phyloP scores from a whole-genome alignment of 2,329 filamentous ascomycete genomes.

The Aspergillus proliferans region DNA sequence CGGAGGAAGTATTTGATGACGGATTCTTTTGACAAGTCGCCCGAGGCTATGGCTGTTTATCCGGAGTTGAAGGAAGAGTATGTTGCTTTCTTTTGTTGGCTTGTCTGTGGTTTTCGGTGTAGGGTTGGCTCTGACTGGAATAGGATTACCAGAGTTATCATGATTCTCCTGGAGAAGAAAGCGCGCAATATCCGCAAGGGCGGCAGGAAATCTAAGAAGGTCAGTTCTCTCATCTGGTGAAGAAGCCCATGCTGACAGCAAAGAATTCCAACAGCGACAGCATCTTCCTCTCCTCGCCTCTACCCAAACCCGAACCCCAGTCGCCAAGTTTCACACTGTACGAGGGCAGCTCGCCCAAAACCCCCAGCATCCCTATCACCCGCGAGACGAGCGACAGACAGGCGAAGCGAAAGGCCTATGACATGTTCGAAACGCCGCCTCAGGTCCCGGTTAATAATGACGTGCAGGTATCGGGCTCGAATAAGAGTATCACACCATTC shows the following conservation, averaged over 20 bases:
- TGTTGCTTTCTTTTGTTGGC: conserved; percentile 1
- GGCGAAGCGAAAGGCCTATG: not conserved
- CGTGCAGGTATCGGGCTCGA: not conserved
- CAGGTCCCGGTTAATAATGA: not conserved
- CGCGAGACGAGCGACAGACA: not conserved
- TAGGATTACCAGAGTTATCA: conserved; percentile 11
- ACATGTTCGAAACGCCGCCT: not conserved
- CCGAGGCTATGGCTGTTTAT: conserved; percentile 10
- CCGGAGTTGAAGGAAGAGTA: conserved; percentile 15
- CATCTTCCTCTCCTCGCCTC: not conserved
- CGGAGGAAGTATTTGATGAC: conserved; percentile 13
- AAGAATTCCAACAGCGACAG: not conserved
- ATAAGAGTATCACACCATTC: not conserved
- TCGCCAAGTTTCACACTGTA: not conserved
- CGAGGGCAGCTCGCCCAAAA: not conserved
- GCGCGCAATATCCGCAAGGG: conserved; percentile 3
- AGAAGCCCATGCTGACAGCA: not conserved
- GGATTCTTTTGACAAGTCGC: conserved; percentile 10
- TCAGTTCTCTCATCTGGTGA: not conserved
- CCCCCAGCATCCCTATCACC: not conserved
- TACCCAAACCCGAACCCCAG: not conserved
- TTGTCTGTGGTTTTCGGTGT: not conserved
- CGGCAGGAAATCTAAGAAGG: not conserved
- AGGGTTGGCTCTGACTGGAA: not conserved
- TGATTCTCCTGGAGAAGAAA: conserved; percentile 14